phyloP scores from a whole-genome alignment of 805 yeast genomes.

The Wickerhamomyces bovis region DNA sequence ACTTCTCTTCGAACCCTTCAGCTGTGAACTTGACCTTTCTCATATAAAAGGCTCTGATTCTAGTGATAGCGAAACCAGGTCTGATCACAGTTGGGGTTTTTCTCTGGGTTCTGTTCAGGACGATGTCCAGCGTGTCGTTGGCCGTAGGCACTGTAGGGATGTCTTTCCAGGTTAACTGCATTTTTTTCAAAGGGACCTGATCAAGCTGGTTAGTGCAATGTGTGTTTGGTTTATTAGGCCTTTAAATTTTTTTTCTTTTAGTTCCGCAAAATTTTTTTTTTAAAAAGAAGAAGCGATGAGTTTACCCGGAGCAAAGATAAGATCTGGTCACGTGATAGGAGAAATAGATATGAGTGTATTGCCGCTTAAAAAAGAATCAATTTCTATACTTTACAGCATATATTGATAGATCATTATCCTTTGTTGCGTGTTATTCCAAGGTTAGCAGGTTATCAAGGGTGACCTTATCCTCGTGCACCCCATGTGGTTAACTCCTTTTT shows the following conservation, averaged over 20 bases:
- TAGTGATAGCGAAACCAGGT: constrained; percentile 91
- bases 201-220: not conserved
- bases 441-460: too few species aligned
- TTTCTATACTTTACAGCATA: too few species aligned
- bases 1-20: constrained; percentile 93
- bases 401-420: too few species aligned
- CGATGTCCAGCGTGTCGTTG: constrained; percentile 92
- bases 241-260: not conserved
- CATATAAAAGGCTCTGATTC: constrained; percentile 97
- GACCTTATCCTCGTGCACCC: too few species aligned
- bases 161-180: constrained; percentile 99
- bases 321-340: not conserved
- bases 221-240: not conserved
- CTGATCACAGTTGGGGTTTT: constrained; percentile 99
- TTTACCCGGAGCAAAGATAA: constrained; percentile 1
- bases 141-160: constrained; percentile 91
- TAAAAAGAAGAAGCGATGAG: not conserved
- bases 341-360: not conserved
- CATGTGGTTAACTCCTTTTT: too few species aligned
- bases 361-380: too few species aligned
- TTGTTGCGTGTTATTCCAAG: too few species aligned
- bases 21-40: constrained; percentile 95
- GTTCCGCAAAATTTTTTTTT: constrained; percentile 1
- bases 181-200: constrained; percentile 32
- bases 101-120: constrained; percentile 95